These are phyloP conservation scores for Tricholoma matsutake DNA, from an alignment of 768 basidiomycete genomes.

Conservation along the genomic window DNA sequence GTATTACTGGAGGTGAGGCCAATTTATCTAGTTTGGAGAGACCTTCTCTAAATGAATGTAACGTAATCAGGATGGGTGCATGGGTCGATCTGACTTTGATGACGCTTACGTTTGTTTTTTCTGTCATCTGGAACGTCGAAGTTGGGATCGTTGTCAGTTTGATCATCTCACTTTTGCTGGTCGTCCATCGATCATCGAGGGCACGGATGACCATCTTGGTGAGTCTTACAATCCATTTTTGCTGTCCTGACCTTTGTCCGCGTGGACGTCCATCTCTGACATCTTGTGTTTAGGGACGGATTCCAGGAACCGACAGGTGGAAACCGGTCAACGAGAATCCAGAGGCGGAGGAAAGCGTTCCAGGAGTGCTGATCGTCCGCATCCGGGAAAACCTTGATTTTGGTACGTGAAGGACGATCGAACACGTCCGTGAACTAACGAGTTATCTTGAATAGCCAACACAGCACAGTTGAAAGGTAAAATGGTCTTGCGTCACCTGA, in stretches of 20 bases:
- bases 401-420: slow-evolving; percentile 41
- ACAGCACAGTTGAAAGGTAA: slow-evolving; percentile 90
- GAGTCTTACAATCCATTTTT: slow-evolving; percentile 14
- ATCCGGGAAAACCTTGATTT: slow-evolving; percentile 92
- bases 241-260: background rate
- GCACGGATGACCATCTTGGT: slow-evolving; percentile 91
- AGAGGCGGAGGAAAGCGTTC: slow-evolving; percentile 74
- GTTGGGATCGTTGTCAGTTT: slow-evolving; percentile 89
- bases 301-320: slow-evolving; percentile 89
- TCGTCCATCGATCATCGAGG: slow-evolving; percentile 86
- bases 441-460: slow-evolving; percentile 58
- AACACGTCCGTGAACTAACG: background rate
- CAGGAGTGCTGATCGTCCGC: slow-evolving; percentile 83
- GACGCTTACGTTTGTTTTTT: slow-evolving; percentile 82
- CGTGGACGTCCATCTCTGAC: background rate
- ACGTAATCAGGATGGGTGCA: slow-evolving; percentile 67
- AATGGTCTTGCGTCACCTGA: background rate
- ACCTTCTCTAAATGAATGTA: background rate
- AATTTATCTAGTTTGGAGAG: background rate
- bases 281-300: slow-evolving; percentile 55
- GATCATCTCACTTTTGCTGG: slow-evolving; percentile 82
- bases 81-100: slow-evolving; percentile 89
- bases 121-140: slow-evolving; percentile 89
- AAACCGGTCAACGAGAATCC: slow-evolving; percentile 86
- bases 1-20: slow-evolving; percentile 76